These are phyloP conservation scores for Mitragyna speciosa DNA, from an alignment of 257 asterid genomes.

Conservation along the genomic window DNA sequence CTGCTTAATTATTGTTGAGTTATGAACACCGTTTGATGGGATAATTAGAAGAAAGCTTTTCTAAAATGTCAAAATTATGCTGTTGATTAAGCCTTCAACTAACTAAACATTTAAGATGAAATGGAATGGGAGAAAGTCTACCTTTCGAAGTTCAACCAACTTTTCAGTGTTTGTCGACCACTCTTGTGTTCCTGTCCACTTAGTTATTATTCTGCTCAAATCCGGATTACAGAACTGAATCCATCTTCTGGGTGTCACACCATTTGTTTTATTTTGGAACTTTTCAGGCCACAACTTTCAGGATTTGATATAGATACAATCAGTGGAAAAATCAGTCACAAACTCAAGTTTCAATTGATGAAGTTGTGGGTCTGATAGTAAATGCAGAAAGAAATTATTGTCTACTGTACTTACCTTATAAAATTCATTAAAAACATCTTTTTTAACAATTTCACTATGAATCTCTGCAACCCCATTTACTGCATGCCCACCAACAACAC, in stretches of 20 bases:
- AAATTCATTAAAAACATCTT: slow-evolving; percentile 76
- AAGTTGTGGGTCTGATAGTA: background rate
- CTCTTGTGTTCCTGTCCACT: slow-evolving; percentile 69
- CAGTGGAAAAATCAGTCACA: slow-evolving; percentile 4
- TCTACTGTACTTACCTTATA: slow-evolving; percentile 50
- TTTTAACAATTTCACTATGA: slow-evolving; percentile 78
- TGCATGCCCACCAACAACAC: slow-evolving; percentile 86
- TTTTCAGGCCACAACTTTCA: slow-evolving; percentile 79
- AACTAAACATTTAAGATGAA: background rate
- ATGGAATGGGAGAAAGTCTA: background rate
- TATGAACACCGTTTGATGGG: background rate
- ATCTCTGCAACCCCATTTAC: slow-evolving; percentile 90
- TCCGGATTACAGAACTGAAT: slow-evolving; percentile 72
- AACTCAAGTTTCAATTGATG: background rate
- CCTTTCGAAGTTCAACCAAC: slow-evolving; percentile 69
- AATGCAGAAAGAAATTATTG: background rate
- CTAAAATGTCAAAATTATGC: slow-evolving; percentile 9
- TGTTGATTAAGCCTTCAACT: background rate
- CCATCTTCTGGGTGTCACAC: slow-evolving; percentile 94
- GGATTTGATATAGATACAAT: slow-evolving; percentile 16
- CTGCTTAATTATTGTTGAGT: background rate
- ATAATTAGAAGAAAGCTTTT: background rate
- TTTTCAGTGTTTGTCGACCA: slow-evolving; percentile 73
- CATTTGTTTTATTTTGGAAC: slow-evolving; percentile 84
- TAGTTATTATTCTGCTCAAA: slow-evolving; percentile 63